Base-by-base conservation (phyloP, 441 rosid species). In the Biscutella laevigata region DNA sequence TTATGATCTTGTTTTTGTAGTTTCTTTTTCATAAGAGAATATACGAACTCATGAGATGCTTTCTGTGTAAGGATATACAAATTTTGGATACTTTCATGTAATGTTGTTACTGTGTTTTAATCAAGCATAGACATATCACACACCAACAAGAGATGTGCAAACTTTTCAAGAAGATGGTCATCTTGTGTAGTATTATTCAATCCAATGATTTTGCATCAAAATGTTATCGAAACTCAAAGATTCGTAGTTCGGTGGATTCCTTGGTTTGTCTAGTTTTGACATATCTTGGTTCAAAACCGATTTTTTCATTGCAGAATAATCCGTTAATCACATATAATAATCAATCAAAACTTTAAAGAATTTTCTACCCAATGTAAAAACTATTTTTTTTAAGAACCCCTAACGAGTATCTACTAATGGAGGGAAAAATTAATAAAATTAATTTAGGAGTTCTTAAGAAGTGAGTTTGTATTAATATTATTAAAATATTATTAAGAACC, bases 331-430 rank as follows among this genome's bases (percentile, higher is more conserved):
- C 25, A 2, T 0, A 5, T 3, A 35, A 27, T 14, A 62, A 36
- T 62, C 80, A 39, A 59, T 61, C 2, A 74, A 78, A 81, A 81
- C 67, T 83, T 81, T 27, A 79, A 7, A 58, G 40, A 74, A 62
- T 61, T 24, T 15, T 4, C 77, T 77, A 73, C 63, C 30, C 22
- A 56, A 30, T 45, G 61, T 7, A 42, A 49, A 36, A 80, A 71
- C n/a, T n/a, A n/a, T n/a, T n/a, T n/a, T n/a, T n/a, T n/a, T n/a
- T n/a, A n/a, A n/a, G n/a, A n/a, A n/a, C n/a, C n/a, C n/a, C n/a
- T n/a, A n/a, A n/a, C n/a, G n/a, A n/a, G n/a, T n/a, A n/a, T n/a
- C n/a, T n/a, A n/a, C n/a, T n/a, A n/a, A n/a, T n/a, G n/a, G n/a
- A n/a, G n/a, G n/a, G n/a, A n/a, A n/a, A n/a, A n/a, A n/a, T n/a